Conservation (phyloP, 192 early-diverging fungal genomes). For the Backusella tarrabulga region DNA sequence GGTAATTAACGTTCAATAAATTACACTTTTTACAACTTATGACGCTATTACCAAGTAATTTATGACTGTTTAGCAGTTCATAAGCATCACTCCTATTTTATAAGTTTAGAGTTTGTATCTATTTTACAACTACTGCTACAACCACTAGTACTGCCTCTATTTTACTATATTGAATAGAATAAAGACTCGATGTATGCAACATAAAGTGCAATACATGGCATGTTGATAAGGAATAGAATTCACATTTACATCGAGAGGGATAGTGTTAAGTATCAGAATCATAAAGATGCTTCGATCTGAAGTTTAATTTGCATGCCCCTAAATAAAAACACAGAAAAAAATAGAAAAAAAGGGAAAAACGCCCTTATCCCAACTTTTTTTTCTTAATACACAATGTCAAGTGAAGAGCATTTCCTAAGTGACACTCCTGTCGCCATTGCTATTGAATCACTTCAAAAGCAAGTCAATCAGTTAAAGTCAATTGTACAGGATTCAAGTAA, state of each 20-base stretch:
- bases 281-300: neutral
- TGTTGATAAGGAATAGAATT: neutral
- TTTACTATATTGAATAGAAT: neutral
- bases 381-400: neutral
- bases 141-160: too few species aligned
- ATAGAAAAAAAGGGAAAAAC: neutral
- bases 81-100: neutral
- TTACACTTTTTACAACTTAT: constrained; percentile 2
- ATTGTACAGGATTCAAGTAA: neutral
- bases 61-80: neutral
- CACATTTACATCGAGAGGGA: neutral
- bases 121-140: too few species aligned
- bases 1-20: constrained; percentile 3
- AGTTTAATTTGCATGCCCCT: neutral
- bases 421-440: constrained; percentile 17
- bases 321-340: neutral
- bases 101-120: neutral
- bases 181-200: neutral
- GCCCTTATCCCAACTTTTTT: neutral
- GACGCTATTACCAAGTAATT: neutral
- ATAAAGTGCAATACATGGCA: neutral
- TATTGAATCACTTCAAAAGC: constrained; percentile 19
- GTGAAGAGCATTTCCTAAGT: neutral
- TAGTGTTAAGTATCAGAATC: neutral
- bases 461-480: constrained; percentile 18